Evolutionary conservation across 768 basidiomycete genomes (phyloP).

Genomic region (Pleurotus djamor): DNA sequence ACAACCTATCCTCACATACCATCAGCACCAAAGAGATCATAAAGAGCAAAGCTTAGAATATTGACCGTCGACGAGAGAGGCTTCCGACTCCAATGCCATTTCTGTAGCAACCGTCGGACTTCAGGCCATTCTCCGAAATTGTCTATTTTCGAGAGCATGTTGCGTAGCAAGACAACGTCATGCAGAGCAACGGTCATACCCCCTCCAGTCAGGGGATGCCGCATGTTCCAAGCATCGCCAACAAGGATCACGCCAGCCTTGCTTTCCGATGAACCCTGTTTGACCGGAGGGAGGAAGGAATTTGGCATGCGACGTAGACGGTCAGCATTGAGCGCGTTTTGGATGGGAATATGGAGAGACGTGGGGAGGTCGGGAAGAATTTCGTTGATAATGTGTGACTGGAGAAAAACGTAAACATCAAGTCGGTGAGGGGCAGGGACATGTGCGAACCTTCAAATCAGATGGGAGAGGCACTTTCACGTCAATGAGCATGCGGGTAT

Average conservation of each 20-base stretch:
- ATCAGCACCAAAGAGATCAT: constrained; percentile 93
- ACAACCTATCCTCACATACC: constrained; percentile 46
- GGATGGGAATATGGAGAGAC: constrained; percentile 63
- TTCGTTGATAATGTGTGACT: constrained; percentile 70
- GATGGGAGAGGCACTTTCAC: constrained; percentile 81
- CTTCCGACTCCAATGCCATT: constrained; percentile 89
- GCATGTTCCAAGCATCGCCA: constrained; percentile 99
- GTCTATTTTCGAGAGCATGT: constrained; percentile 50
- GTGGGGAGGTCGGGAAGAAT: constrained; percentile 83
- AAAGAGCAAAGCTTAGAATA: constrained; percentile 89
- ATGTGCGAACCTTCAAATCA: constrained; percentile 64
- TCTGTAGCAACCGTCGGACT: constrained; percentile 49
- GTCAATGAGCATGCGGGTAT: constrained; percentile 94
- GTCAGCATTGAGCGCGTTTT: constrained; percentile 69
- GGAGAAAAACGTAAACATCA: background rate
- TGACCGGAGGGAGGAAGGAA: constrained; percentile 81
- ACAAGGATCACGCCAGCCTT: constrained; percentile 80
- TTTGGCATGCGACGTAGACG: constrained; percentile 94
- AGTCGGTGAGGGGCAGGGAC: background rate
- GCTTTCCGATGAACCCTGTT: constrained; percentile 51
- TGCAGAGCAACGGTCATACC: constrained; percentile 97
- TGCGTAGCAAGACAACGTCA: constrained; percentile 76
- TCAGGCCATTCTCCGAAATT: constrained; percentile 48
- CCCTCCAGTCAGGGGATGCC: constrained; percentile 95
- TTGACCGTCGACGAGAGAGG: constrained; percentile 84